Evolutionary conservation across 805 yeast species (phyloP), one percentile per base, ranked within the genome.

Genomic region (Candida railenensis): DNA sequence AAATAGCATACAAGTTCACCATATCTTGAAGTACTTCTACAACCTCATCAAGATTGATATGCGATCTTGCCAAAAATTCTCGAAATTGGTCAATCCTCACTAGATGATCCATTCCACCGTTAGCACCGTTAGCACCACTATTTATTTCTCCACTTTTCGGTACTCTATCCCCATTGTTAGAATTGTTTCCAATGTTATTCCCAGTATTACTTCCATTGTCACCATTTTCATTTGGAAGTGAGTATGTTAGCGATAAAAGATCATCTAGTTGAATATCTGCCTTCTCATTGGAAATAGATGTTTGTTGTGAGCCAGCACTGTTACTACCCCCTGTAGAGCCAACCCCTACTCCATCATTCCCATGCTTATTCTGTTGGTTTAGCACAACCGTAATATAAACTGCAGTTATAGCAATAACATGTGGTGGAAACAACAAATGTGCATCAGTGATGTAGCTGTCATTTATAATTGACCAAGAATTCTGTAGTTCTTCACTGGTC

Each of bases 361-460:
- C 42, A 67, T 69, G 50, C 11, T 18, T 30, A 11, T 18, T 37
- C 7, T 30, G 22, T 4, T 22, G 16, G 20, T 77, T 77, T 40
- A 87, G 62, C 20, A 86, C 82, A 1, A 89, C 69, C 0, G 96
- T 84, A 45, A 91, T 73, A 65, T 89, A 90, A n/a, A 91, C 68
- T 9, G 96, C 80, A 0, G 94, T 81, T 34, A 86, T 66, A 2
- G 97, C 96, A 7, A 91, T 78, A 9, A 90, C 80, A 66, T 91
- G 96, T 0, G 99, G 99, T 0, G 98, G 92, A 52, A 81, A 84
- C 14, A 91, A 61, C 40, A 94, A 65, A 47, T 89, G 92, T 15
- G 88, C 69, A 62, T 94, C 98, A 0, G 96, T 89, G 39, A 89
- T 83, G 62, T 87, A 91, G 51, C 91, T 81, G 61, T 92, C 98